Evolutionary conservation across 257 asterid genomes (phyloP), one percentile per base, ranked within the genome.

Genomic region (Nicotiana undulata): DNA sequence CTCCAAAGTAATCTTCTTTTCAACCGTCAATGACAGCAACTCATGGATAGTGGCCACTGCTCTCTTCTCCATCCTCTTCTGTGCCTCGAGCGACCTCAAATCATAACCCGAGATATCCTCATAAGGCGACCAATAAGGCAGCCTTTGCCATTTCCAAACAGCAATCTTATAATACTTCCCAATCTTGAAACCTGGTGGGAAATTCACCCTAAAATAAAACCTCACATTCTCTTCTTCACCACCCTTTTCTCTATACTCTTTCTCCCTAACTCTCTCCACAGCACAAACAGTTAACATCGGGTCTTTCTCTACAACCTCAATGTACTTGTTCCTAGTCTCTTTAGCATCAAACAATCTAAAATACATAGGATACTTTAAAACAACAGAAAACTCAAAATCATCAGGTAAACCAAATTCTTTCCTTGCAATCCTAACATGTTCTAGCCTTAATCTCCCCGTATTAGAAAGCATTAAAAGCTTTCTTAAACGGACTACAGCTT

Each of bases 101-200:
- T 94, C 98, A 53, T 91, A 93, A 63, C 94, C 95, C 0, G 93
- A 91, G 16, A 91, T 83, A 70, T 94, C 90, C 85, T 93, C 98
- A 60, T 93, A 93, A 0, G 98, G 98, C 4, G 97, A 94, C 97
- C 98, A 94, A 80, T 94, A 94, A 4, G 98, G 98, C 83, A 93
- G 77, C 89, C 97, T 90, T 89, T 94, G 97, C 98, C 98, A 93
- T 52, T 94, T 93, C 98, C 98, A 93, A 31, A 94, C 89, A 0
- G 97, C 97, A 52, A 91, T 94, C 88, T 87, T 93, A 86, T 88
- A 91, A 84, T 91, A 90, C 89, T 91, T 94, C 12, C 97, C 97
- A 40, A 90, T 89, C 92, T 90, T 94, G 61, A 93, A 94, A 44
- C 97, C 97, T 0, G 97, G 97, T 10, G 98, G 98, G 20, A 94